Conservation (phyloP, 1,284 basidiomycete species). For the Sanghuangporus baumii region DNA sequence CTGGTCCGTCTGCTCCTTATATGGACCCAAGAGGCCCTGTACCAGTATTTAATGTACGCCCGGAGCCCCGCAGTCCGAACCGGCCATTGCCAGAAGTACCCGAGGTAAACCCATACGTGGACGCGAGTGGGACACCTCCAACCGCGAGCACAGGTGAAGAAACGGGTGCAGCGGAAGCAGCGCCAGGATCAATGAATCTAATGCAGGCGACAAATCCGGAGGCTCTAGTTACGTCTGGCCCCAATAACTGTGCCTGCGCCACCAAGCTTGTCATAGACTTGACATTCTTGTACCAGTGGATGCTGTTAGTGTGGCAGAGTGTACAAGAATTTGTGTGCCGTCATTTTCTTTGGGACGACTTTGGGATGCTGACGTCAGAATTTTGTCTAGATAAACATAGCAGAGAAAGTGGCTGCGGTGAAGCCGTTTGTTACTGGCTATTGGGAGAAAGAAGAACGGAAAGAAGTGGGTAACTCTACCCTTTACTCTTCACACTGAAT, state of each 20-base stretch:
- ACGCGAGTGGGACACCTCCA: no score
- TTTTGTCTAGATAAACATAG: not conserved
- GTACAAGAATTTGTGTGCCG: not conserved
- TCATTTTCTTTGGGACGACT: not conserved
- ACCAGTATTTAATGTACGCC: not conserved
- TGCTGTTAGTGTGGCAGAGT: not conserved
- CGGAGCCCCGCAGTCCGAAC: not conserved
- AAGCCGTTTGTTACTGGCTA: not conserved
- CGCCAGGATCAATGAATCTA: no score
- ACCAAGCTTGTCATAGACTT: not conserved
- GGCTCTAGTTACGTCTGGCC: no score
- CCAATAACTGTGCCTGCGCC: no score
- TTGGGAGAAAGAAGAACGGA: not conserved
- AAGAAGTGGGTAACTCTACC: not conserved
- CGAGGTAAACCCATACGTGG: no score
- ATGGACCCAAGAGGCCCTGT: not conserved
- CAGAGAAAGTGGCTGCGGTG: not conserved
- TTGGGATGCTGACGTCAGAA: no score
- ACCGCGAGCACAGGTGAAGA: no score
- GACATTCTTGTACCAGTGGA: not conserved
- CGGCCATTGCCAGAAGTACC: not conserved
- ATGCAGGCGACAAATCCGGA: no score
- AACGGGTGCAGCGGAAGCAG: no score
- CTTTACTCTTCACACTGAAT: not conserved
- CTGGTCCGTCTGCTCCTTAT: no score